A percentile compares a stretch with the other conserved stretches of the same genome.
Conservation (phyloP, 2,329 filamentous ascomycete species). For the Fusarium devonianum region DNA sequence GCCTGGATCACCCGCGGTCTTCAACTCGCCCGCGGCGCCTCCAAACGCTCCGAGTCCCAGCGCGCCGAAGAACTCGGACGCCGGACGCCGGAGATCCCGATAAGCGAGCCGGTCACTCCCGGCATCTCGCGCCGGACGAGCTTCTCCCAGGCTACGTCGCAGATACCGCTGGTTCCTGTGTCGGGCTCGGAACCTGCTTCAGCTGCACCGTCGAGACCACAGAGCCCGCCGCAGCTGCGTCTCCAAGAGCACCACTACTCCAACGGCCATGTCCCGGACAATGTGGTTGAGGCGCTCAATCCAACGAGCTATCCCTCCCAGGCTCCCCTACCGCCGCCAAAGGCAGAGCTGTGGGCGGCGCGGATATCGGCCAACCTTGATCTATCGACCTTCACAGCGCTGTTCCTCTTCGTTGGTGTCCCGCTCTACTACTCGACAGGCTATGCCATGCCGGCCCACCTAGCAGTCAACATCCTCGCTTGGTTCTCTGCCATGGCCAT, state of each 20-base stretch:
- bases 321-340: slow-evolving; percentile 51
- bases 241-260: slow-evolving; percentile 41
- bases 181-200: slow-evolving; percentile 28
- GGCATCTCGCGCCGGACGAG: slow-evolving; percentile 36
- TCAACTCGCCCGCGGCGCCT: slow-evolving; percentile 58
- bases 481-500: slow-evolving; percentile 60
- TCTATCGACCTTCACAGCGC: slow-evolving; percentile 50
- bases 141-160: slow-evolving; percentile 38
- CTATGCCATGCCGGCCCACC: slow-evolving; percentile 60
- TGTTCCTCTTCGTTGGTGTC: slow-evolving; percentile 60
- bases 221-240: slow-evolving; percentile 39
- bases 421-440: slow-evolving; percentile 61
- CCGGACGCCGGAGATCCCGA: slow-evolving; percentile 55
- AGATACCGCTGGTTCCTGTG: slow-evolving; percentile 29
- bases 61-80: slow-evolving; percentile 56
- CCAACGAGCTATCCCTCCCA: slow-evolving; percentile 46
- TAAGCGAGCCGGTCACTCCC: slow-evolving; percentile 44
- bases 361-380: slow-evolving; percentile 56
- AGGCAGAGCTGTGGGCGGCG: slow-evolving; percentile 59
- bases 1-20: slow-evolving; percentile 63
- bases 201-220: slow-evolving; percentile 29
- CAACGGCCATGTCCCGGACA: slow-evolving; percentile 26
- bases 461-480: slow-evolving; percentile 57
- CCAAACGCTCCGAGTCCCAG: slow-evolving; percentile 60
- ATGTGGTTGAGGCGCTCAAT: slow-evolving; percentile 31